Evolutionary conservation across 2,329 filamentous ascomycete species (phyloP), one percentile per base, ranked within the genome.

Genomic region (Pyricularia sp.): DNA sequence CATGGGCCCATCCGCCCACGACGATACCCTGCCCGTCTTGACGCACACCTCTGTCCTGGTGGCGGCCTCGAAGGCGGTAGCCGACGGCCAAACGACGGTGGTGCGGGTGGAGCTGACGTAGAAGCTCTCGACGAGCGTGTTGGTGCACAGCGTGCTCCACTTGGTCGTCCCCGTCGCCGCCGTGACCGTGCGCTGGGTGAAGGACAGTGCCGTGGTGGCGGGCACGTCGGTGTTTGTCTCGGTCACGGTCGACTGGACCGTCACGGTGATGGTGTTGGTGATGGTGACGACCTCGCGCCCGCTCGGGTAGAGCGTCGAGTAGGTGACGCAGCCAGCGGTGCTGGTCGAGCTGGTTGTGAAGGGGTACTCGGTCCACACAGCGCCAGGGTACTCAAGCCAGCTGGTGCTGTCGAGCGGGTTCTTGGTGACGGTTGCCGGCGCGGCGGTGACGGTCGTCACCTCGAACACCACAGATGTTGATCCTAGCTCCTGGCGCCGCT

Each of bases 81-180:
- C 66, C 30, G n/a, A 68, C 3, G 66, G 66, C 55, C 55, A 33
- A 7, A 25, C 30, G 9, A 58, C 61, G 4, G 26, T 6, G 25
- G 66, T 68, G 66, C 55, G 26, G 6, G 66, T 68, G 11, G 55
- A 68, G 26, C 50, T 59, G 55, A 68, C 58, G 55, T 68, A 68
- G 42, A 10, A 20, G 42, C 50, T 61, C 66, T 68, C 36, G 26
- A 68, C 66, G 20, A 61, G 66, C 30, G 66, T 68, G 66, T 63
- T 61, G 55, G 58, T 61, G 66, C 66, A 68, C 50, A 31, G 23
- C 14, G 66, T 68, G 42, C 30, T 61, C 66, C 50, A 61, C 28
- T 12, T 26, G 2, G 66, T 68, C 12, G 26, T 25, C 66, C 55
- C 66, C 11, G 20, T 59, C 3, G 55, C 30, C n/a, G 14, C 58